phyloP scores from a whole-genome alignment of 2,329 filamentous ascomycete genomes.

The Lithohypha guttulata region DNA sequence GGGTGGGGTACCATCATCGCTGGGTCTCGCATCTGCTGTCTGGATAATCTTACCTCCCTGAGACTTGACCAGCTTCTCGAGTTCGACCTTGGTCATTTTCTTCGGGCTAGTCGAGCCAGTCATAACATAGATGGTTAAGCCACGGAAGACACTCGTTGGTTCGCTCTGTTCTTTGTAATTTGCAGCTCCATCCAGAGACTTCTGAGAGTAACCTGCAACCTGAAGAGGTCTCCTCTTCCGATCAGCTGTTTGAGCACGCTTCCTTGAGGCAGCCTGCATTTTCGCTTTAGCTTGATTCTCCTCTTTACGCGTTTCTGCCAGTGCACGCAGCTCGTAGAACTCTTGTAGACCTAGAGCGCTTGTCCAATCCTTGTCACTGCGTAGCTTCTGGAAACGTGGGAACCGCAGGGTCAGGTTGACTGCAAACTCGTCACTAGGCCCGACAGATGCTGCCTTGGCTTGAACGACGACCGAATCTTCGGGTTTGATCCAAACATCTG shows the following conservation, averaged over 20 bases:
- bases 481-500: slow-evolving; percentile 88
- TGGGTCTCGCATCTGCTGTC: slow-evolving; percentile 46
- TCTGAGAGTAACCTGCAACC: slow-evolving; percentile 54
- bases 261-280: slow-evolving; percentile 56
- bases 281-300: slow-evolving; percentile 57
- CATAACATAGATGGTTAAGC: slow-evolving; percentile 69
- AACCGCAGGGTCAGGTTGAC: slow-evolving; percentile 73
- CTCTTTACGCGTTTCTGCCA: slow-evolving; percentile 58
- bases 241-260: slow-evolving; percentile 39
- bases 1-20: slow-evolving; percentile 48
- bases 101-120: slow-evolving; percentile 60
- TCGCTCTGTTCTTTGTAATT: not conserved
- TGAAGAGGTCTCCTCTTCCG: slow-evolving; percentile 60
- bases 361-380: slow-evolving; percentile 76
- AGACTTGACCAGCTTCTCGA: slow-evolving; percentile 71
- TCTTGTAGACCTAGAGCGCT: slow-evolving; percentile 66
- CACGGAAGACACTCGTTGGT: slow-evolving; percentile 52
- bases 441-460: slow-evolving; percentile 76
- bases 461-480: slow-evolving; percentile 77
- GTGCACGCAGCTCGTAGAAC: slow-evolving; percentile 60
- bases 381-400: slow-evolving; percentile 72
- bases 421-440: slow-evolving; percentile 65
- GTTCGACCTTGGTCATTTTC: slow-evolving; percentile 65
- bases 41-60: slow-evolving; percentile 75
- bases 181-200: slow-evolving; percentile 3